A percentile compares a stretch with the other conserved stretches of the same genome.
These are phyloP conservation scores for Coniosporium uncinatum DNA, from an alignment of 2,329 filamentous ascomycete species.

Conservation along the genomic window DNA sequence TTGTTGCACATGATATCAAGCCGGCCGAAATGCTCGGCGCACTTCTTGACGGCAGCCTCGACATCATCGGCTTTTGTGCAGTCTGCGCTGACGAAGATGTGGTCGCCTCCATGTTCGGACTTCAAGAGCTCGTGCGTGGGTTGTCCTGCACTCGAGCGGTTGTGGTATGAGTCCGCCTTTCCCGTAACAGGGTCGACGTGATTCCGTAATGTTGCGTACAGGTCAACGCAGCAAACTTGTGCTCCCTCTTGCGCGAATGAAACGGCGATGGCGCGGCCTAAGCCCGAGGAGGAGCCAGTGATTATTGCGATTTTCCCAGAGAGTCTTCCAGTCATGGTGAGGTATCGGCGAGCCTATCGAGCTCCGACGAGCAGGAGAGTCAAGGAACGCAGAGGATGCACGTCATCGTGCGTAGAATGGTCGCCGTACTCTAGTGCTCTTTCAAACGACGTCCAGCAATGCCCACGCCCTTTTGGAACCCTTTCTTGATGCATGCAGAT, in stretches of 20 bases:
- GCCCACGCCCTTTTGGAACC: too few relatives aligned
- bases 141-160: slow-evolving; percentile 10
- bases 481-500: too few relatives aligned
- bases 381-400: too few relatives aligned
- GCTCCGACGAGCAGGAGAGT: too few relatives aligned
- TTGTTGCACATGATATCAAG: slow-evolving; percentile 29
- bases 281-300: slow-evolving; percentile 16
- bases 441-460: too few relatives aligned
- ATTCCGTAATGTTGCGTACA: slow-evolving; percentile 6
- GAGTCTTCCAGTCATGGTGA: slow-evolving; percentile 1
- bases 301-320: slow-evolving; percentile 8
- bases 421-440: too few relatives aligned
- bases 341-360: too few relatives aligned
- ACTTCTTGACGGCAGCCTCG: slow-evolving; percentile 14
- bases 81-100: slow-evolving; percentile 21
- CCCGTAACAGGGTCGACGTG: slow-evolving; percentile 17
- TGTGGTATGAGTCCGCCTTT: slow-evolving; percentile 20
- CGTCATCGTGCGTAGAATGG: too few relatives aligned
- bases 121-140: slow-evolving; percentile 15
- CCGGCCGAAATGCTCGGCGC: slow-evolving; percentile 20
- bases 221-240: slow-evolving; percentile 16
- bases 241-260: slow-evolving; percentile 18
- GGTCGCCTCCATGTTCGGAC: slow-evolving; percentile 7
- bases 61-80: slow-evolving; percentile 19
- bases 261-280: slow-evolving; percentile 19